Evolutionary conservation across 805 yeast genomes (phyloP), one percentile per base, ranked within the genome.

Genomic region (Candida odintsovae): DNA sequence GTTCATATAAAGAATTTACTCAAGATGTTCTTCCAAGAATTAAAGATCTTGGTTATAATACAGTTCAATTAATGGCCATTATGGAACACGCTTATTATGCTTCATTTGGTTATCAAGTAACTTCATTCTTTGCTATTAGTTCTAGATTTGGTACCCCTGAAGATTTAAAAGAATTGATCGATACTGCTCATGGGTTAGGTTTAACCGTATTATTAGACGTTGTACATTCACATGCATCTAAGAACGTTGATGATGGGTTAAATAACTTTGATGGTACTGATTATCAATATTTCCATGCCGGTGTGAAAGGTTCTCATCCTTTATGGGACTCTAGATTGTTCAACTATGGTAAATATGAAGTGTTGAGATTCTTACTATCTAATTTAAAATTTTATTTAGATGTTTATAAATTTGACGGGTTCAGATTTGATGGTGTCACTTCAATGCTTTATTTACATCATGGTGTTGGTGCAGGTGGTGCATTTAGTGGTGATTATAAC

Each of bases 51-150:
- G 97, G 97, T 33, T 92, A 92, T 66, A 89, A 94, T 65, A 82
- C 96, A 5, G 85, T 92, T 57, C 99, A 92, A 68, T 73, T 92
- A 61, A 92, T 92, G 99, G 97, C 99, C 0, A 77, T 92, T 39
- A 92, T 92, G 99, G 99, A 92, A 67, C 99, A 92, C 64, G 98
- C 99, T 2, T 92, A 92, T 64, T 92, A 92, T 64, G 99, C 97
- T 1, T 88, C 96, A 2, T 92, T 92, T 64, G 99, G 99, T n/a
- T 92, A 92, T 64, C 99, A 92, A 66, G 82, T 92, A 23, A 90
- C 98, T 20, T 86, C 84, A 49, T 94, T 92, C 63, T 92, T 86
- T 64, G 97, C 98, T 2, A 74, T 78, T 21, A 82, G 94, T 44
- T 90, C 97, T 8, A 76, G 99, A 52, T 94, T 74, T 58, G 99